Conservation (phyloP, 768 basidiomycete genomes). For the Boletus sensibilis region DNA sequence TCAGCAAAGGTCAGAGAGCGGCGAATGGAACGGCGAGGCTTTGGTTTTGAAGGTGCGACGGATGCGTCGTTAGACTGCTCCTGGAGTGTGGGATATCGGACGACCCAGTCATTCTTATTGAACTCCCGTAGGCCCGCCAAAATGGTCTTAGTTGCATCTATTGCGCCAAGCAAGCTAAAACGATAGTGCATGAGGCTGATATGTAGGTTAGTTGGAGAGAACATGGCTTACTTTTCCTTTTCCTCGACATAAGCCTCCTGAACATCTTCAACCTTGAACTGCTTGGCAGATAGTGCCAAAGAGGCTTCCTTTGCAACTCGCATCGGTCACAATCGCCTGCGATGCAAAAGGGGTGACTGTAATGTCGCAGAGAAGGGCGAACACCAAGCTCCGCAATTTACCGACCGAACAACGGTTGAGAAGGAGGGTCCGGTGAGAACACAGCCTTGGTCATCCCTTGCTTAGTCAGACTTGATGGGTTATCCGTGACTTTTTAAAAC, state of each 20-base stretch:
- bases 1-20: constrained; percentile 85
- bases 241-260: constrained; percentile 74
- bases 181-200: neutral
- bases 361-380: neutral
- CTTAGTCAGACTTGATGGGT: constrained; percentile 18
- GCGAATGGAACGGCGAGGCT: constrained; percentile 44
- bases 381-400: neutral
- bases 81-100: constrained; percentile 80
- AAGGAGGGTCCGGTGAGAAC: neutral
- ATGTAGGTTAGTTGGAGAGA: neutral
- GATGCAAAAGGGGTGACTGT: neutral
- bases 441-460: constrained; percentile 10
- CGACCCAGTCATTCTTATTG: constrained; percentile 84
- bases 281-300: constrained; percentile 20
- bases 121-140: constrained; percentile 71
- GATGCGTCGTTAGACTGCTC: constrained; percentile 39
- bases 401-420: neutral
- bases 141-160: constrained; percentile 68
- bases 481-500: neutral
- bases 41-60: constrained; percentile 28
- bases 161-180: constrained; percentile 59
- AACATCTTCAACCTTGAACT: constrained; percentile 63
- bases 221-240: constrained; percentile 64
- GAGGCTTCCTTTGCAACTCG: constrained; percentile 10
- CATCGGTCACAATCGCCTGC: constrained; percentile 17